Conservation (phyloP, 2,329 filamentous ascomycete species). For the Hypoxylon sp. region DNA sequence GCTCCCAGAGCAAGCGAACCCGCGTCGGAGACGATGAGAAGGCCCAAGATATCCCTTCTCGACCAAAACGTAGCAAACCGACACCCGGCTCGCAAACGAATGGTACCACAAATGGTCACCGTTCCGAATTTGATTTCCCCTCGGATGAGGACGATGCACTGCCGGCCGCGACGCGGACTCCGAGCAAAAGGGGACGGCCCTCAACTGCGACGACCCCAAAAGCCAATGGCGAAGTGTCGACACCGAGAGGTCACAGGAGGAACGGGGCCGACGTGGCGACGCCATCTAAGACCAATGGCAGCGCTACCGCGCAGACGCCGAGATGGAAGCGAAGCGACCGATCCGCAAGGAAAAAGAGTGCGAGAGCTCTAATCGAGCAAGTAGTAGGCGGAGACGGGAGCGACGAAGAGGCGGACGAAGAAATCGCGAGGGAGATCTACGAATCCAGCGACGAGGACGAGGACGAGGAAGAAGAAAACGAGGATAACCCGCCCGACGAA, state of each 20-base stretch:
- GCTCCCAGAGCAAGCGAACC: conserved; percentile 43
- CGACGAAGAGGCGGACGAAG: conserved; percentile 79
- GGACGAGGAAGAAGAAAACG: conserved; percentile 53
- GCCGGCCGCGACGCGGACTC: conserved; percentile 36
- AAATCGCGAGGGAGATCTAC: conserved; percentile 77
- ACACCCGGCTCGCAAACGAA: conserved; percentile 10
- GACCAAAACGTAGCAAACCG: conserved; percentile 33
- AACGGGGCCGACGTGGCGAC: conserved; percentile 40
- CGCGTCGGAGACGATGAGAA: conserved; percentile 37
- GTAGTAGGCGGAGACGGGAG: conserved; percentile 72
- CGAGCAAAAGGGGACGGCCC: conserved; percentile 40
- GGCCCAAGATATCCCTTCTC: conserved; percentile 37
- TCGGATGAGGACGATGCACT: conserved; percentile 44
- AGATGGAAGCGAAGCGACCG: conserved; percentile 78
- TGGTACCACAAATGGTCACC: conserved; percentile 16
- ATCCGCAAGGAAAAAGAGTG: conserved; percentile 89
- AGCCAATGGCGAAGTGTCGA: conserved; percentile 34
- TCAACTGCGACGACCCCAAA: conserved; percentile 21
- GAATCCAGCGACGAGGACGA: conserved; percentile 67
- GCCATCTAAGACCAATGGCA: conserved; percentile 45
- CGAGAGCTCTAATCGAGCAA: conserved; percentile 78
- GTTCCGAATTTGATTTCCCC: conserved; percentile 49
- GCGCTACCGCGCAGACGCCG: conserved; percentile 65
- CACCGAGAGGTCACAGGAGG: conserved; percentile 42
- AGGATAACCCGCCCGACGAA: conserved; percentile 40